Percentiles rank a stretch among this genome's conserved stretches.
Conservation (phyloP, 2,329 filamentous ascomycete genomes). For the Fusarium austroafricanum region DNA sequence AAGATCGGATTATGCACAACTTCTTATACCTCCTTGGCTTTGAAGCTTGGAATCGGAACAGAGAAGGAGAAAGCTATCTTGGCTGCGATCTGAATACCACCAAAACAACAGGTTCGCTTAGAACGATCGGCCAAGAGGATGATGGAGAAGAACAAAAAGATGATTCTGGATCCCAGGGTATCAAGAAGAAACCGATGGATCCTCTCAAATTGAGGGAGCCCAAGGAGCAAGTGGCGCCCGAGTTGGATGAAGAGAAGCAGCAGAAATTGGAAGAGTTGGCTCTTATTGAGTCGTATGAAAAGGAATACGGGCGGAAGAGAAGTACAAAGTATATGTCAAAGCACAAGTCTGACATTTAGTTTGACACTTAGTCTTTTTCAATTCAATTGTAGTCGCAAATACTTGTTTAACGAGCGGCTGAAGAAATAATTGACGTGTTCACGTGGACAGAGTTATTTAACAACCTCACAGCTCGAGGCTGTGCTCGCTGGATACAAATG, state of each 20-base stretch:
- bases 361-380: too few relatives aligned
- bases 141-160: fast-evolving
- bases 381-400: too few relatives aligned
- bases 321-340: not conserved
- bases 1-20: not conserved
- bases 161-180: too few relatives aligned
- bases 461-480: too few relatives aligned
- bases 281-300: not conserved
- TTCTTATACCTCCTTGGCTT: not conserved
- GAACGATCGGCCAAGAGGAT: fast-evolving
- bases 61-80: not conserved
- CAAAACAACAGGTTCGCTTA: not conserved
- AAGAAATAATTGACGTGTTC: too few relatives aligned
- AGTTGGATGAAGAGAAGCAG: not conserved
- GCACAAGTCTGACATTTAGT: not conserved
- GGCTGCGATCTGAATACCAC: not conserved
- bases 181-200: not conserved
- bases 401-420: too few relatives aligned
- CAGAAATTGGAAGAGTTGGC: not conserved
- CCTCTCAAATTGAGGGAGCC: constrained; percentile 6
- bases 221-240: not conserved
- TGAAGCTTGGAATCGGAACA: constrained; percentile 5
- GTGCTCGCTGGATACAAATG: too few relatives aligned
- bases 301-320: constrained; percentile 2
- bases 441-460: too few relatives aligned